Conservation (phyloP, 306 rosid genomes). For the Calophaca sinica region DNA sequence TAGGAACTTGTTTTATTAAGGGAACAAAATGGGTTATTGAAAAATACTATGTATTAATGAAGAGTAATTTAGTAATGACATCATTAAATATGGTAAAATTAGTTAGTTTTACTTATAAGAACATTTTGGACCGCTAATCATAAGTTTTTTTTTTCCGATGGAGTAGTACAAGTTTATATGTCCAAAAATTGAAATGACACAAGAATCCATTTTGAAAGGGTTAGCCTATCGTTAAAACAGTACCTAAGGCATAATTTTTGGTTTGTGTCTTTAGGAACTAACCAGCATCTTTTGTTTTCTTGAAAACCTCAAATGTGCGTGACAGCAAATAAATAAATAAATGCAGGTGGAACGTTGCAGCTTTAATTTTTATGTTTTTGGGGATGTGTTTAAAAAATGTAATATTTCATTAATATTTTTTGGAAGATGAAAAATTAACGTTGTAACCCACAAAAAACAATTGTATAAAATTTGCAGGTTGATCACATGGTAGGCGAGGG, state of each 20-base stretch:
- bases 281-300: neutral
- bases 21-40: no score
- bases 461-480: conserved; percentile 55
- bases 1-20: no score
- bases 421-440: neutral
- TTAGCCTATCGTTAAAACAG: neutral
- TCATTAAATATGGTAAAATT: no score
- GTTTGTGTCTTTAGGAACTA: neutral
- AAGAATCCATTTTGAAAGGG: neutral
- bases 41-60: no score
- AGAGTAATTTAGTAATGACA: no score
- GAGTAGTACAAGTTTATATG: no score
- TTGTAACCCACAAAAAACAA: neutral
- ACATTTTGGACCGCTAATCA: no score
- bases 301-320: neutral
- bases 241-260: neutral
- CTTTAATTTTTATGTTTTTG: neutral
- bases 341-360: neutral
- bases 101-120: no score
- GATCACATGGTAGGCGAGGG: conserved; percentile 71
- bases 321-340: neutral
- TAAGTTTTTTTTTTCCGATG: no score
- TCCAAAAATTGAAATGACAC: no score
- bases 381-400: neutral
- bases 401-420: neutral